Evolutionary conservation across 1,139 yeast genomes (phyloP).

Genomic region (Candida smagusa): DNA sequence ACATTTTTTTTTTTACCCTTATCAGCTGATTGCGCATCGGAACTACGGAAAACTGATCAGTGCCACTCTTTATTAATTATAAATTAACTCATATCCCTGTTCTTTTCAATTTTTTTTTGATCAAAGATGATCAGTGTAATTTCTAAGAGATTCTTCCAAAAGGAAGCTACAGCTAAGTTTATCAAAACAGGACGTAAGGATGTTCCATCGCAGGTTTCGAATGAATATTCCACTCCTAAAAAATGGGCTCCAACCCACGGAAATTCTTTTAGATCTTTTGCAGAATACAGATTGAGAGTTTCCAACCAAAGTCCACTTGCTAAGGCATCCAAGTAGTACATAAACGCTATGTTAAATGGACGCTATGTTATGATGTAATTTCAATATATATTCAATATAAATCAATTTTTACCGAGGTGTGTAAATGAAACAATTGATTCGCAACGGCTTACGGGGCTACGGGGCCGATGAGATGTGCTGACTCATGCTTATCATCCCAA

Average conservation of each 20-base stretch:
- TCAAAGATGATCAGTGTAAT: background rate
- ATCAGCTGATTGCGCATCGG: too few species aligned
- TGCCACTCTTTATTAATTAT: too few species aligned
- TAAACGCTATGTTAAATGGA: too few species aligned
- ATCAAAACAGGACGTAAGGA: constrained; percentile 20
- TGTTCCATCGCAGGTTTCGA: constrained; percentile 12
- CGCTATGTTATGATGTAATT: constrained; percentile 1
- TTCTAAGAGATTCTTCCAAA: constrained; percentile 17
- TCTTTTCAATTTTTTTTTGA: too few species aligned
- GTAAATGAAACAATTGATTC: too few species aligned
- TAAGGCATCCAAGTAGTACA: constrained; percentile 7
- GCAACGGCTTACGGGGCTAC: too few species aligned
- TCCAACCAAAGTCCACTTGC: constrained; percentile 51
- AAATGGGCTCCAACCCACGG: constrained; percentile 40
- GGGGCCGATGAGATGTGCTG: too few species aligned
- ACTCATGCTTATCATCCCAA: background rate
- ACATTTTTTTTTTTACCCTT: background rate
- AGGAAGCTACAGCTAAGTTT: constrained; percentile 23
- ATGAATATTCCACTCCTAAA: constrained; percentile 11
- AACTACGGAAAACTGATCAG: too few species aligned
- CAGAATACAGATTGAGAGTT: constrained; percentile 53
- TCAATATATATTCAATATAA: background rate
- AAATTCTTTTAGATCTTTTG: constrained; percentile 48
- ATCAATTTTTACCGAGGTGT: too few species aligned
- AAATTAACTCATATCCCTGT: too few species aligned